Percentiles rank a stretch among this genome's conserved stretches.
These are phyloP conservation scores for Didymella glomerata DNA, from an alignment of 2,329 filamentous ascomycete genomes.

Conservation along the genomic window DNA sequence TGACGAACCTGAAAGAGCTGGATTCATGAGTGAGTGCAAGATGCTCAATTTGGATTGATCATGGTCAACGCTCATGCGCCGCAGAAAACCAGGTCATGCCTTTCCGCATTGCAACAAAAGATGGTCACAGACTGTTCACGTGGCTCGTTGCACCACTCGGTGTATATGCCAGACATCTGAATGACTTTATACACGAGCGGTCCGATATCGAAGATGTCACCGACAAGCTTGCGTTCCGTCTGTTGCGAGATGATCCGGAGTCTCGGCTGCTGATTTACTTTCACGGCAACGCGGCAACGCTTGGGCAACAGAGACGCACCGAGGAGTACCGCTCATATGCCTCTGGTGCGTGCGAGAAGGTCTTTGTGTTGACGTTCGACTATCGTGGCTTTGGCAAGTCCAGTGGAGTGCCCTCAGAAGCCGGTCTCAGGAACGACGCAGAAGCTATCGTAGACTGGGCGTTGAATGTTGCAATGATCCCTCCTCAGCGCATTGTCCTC, in stretches of 20 bases:
- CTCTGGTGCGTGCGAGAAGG: slow-evolving; percentile 63
- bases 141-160: slow-evolving; percentile 89
- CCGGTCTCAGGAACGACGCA: slow-evolving; percentile 81
- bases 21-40: slow-evolving; percentile 44
- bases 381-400: slow-evolving; percentile 90
- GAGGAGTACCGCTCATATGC: slow-evolving; percentile 80
- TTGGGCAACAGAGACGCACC: slow-evolving; percentile 80
- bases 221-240: slow-evolving; percentile 58
- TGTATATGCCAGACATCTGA: slow-evolving; percentile 75
- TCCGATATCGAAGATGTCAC: slow-evolving; percentile 55
- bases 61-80: slow-evolving; percentile 26
- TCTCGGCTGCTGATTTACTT: slow-evolving; percentile 65
- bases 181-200: slow-evolving; percentile 64
- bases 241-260: slow-evolving; percentile 61
- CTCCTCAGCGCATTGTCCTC: slow-evolving; percentile 77
- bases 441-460: slow-evolving; percentile 78
- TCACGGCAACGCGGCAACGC: slow-evolving; percentile 72
- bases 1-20: slow-evolving; percentile 48
- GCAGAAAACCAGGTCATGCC: slow-evolving; percentile 85
- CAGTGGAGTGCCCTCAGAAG: slow-evolving; percentile 79
- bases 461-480: slow-evolving; percentile 69
- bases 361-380: slow-evolving; percentile 81
- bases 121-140: slow-evolving; percentile 81
- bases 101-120: slow-evolving; percentile 76
- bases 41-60: not conserved